Percentiles rank a stretch among this genome's conserved stretches.
phyloP scores from a whole-genome alignment of 2,329 filamentous ascomycete species.

The Alternaria brassicae region DNA sequence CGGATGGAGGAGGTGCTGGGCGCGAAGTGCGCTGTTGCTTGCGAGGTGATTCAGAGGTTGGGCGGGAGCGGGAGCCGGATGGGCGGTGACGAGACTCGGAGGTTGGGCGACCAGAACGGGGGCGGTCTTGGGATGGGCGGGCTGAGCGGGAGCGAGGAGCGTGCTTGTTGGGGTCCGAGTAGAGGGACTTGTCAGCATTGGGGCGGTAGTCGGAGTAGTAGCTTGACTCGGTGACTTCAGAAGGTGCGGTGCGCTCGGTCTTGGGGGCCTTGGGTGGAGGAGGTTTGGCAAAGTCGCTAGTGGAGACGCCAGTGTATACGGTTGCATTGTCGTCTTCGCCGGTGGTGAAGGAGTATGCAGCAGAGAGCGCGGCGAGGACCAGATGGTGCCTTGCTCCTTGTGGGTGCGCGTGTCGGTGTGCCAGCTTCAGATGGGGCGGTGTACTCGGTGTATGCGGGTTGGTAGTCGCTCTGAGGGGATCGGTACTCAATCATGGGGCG shows the following conservation, averaged over 20 bases:
- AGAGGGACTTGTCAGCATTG: constrained; percentile 42
- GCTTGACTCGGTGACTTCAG: constrained; percentile 42
- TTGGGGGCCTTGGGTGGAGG: constrained; percentile 24
- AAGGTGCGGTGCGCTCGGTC: constrained; percentile 21
- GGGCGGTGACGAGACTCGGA: constrained; percentile 26
- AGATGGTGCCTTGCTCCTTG: constrained; percentile 22
- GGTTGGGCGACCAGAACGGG: constrained; percentile 15
- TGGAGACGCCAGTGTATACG: constrained; percentile 52
- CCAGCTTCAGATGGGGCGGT: constrained; percentile 37
- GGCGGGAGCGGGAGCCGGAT: constrained; percentile 40
- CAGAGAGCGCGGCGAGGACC: constrained; percentile 44
- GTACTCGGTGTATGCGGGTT: constrained; percentile 37
- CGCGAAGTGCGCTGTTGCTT: constrained; percentile 44
- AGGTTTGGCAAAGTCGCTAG: constrained; percentile 46
- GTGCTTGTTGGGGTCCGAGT: constrained; percentile 30
- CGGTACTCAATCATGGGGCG: constrained; percentile 34
- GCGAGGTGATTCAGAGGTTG: constrained; percentile 43
- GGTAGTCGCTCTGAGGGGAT: constrained; percentile 27
- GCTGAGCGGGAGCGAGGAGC: constrained; percentile 28
- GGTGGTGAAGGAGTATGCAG: constrained; percentile 58
- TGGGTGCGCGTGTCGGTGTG: constrained; percentile 22
- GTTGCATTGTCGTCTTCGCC: constrained; percentile 54
- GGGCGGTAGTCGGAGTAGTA: constrained; percentile 54
- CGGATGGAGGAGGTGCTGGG: constrained; percentile 34
- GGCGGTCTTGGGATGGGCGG: constrained; percentile 19